These are phyloP conservation scores for Erigeron philadelphicus DNA, from an alignment of 140 eudicot genomes.

Conservation along the genomic window DNA sequence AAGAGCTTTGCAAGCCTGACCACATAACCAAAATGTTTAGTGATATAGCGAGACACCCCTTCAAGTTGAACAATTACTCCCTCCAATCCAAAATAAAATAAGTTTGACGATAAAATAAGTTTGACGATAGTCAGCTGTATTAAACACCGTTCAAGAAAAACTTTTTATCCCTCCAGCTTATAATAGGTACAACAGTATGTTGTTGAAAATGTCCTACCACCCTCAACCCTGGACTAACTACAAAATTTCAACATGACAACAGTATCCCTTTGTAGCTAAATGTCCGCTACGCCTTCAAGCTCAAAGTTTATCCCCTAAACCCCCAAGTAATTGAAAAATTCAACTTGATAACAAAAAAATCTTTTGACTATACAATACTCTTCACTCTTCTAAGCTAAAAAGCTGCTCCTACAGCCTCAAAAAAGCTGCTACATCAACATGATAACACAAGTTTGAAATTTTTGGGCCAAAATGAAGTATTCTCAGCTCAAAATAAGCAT, in stretches of 20 bases:
- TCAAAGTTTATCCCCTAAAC: too few relatives aligned
- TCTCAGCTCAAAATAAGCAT: background rate
- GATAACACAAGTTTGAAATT: constrained; percentile 3
- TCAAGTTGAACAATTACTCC: background rate
- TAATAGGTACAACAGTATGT: background rate
- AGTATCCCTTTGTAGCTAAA: too few relatives aligned
- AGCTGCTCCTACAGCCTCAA: background rate
- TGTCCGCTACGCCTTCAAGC: too few relatives aligned
- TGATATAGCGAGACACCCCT: background rate
- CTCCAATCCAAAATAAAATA: background rate
- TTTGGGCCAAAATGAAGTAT: background rate
- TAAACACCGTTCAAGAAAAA: background rate
- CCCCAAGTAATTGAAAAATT: too few relatives aligned
- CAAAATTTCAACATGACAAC: too few relatives aligned
- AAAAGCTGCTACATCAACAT: background rate
- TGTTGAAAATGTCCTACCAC: too few relatives aligned
- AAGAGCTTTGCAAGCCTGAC: too few relatives aligned
- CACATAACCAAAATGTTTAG: too few relatives aligned
- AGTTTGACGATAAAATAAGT: background rate
- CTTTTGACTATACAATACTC: too few relatives aligned
- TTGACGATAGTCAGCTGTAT: background rate
- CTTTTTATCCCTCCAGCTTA: background rate
- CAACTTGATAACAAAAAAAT: too few relatives aligned
- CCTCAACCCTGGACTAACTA: too few relatives aligned
- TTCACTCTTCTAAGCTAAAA: background rate